phyloP scores from a whole-genome alignment of 768 basidiomycete genomes.

The Pleurotus sapidus region DNA sequence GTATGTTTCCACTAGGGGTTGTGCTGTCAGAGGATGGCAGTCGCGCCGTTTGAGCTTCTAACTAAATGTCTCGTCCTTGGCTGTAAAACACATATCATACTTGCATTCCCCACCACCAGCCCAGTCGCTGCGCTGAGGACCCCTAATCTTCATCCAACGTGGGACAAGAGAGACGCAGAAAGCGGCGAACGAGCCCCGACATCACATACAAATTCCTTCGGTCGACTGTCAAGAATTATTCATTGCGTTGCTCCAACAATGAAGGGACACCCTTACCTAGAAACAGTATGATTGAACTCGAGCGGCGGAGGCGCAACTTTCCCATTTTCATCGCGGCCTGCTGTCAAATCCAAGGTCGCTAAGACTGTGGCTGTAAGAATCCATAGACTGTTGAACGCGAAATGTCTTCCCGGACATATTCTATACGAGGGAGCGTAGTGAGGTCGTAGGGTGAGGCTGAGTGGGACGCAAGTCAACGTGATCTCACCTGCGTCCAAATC shows the following conservation, averaged over 20 bases:
- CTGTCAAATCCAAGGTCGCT: constrained; percentile 1
- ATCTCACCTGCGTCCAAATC: constrained; percentile 8
- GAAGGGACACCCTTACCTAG: background rate
- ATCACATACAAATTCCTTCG: background rate
- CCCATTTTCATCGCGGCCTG: constrained; percentile 2
- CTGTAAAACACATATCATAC: too few relatives aligned
- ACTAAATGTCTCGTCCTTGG: too few relatives aligned
- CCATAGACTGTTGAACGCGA: background rate
- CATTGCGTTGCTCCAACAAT: background rate
- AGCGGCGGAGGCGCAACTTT: background rate
- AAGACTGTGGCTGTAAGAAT: background rate
- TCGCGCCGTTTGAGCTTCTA: too few relatives aligned
- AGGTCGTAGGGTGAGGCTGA: background rate
- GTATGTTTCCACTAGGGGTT: too few relatives aligned
- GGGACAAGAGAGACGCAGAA: background rate
- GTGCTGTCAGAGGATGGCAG: too few relatives aligned
- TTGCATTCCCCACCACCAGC: too few relatives aligned
- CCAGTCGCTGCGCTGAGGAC: too few relatives aligned
- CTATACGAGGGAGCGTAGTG: background rate
- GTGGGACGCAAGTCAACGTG: too few relatives aligned
- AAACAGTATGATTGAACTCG: background rate
- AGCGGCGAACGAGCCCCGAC: background rate
- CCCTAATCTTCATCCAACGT: background rate
- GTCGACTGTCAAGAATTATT: background rate
- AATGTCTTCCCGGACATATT: constrained; percentile 7